phyloP scores from a whole-genome alignment of 805 yeast genomes.

The Ogataea naganishii region DNA sequence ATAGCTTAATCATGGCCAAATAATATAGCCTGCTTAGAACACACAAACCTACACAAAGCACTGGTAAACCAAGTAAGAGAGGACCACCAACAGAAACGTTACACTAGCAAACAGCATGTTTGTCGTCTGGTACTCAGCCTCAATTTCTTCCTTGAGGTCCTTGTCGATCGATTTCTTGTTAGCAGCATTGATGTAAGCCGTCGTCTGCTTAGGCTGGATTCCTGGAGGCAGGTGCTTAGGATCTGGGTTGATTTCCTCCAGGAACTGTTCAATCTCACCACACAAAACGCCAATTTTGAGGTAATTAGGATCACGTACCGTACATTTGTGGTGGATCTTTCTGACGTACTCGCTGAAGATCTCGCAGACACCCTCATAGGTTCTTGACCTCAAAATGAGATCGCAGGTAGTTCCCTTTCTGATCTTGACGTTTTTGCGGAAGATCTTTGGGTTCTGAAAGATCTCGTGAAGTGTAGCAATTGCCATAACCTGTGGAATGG shows the following conservation, averaged over 20 bases:
- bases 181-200: slow-evolving; percentile 37
- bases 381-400: slow-evolving; percentile 65
- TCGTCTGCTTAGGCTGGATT: slow-evolving; percentile 36
- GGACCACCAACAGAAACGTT: no score
- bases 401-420: slow-evolving; percentile 82
- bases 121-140: no score
- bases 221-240: slow-evolving; percentile 46
- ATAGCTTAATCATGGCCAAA: no score
- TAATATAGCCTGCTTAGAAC: no score
- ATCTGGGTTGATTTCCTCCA: slow-evolving; percentile 66
- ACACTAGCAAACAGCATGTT: slow-evolving; percentile 6
- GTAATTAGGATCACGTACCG: slow-evolving; percentile 80
- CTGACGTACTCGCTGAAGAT: slow-evolving; percentile 70
- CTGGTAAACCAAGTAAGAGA: no score
- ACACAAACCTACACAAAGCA: no score
- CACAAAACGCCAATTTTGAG: slow-evolving; percentile 75
- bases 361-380: slow-evolving; percentile 65
- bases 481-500: slow-evolving; percentile 99
- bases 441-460: slow-evolving; percentile 69
- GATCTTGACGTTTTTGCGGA: slow-evolving; percentile 71
- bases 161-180: slow-evolving; percentile 31
- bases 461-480: slow-evolving; percentile 86
- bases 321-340: slow-evolving; percentile 68
- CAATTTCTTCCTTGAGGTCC: slow-evolving; percentile 8
- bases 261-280: slow-evolving; percentile 82